A percentile compares a stretch with the other conserved stretches of the same genome.
Evolutionary conservation across 176 grass and related monocot genomes (phyloP).

Genomic region (Oryza glumipatula): DNA sequence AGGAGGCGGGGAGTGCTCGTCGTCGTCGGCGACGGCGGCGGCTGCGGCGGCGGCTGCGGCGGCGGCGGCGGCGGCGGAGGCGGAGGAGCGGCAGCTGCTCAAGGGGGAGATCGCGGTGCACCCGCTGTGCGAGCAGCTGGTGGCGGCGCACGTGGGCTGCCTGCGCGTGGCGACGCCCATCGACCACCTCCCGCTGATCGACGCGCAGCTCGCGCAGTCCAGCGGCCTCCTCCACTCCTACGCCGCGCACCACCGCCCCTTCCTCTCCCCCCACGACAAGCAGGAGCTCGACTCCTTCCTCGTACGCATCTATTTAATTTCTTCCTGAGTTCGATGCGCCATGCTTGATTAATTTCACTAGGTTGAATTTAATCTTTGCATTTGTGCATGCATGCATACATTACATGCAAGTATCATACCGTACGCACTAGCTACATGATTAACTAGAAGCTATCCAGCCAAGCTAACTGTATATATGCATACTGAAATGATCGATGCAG

Average conservation of each 20-base stretch:
- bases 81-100: conserved; percentile 79
- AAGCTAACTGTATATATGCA: neutral
- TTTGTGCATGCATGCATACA: neutral
- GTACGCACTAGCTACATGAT: neutral
- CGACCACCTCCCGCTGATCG: conserved; percentile 94
- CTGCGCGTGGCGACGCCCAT: conserved; percentile 97
- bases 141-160: conserved; percentile 88
- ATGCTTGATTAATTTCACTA: no score
- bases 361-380: neutral
- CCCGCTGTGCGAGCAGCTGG: conserved; percentile 95
- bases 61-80: conserved; percentile 54
- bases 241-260: conserved; percentile 72
- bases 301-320: conserved; percentile 41
- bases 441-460: no score
- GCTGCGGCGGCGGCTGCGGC: conserved; percentile 9
- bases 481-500: conserved; percentile 40
- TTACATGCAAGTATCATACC: neutral
- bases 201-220: conserved; percentile 85
- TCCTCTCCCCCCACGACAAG: conserved; percentile 94
- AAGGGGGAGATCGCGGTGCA: conserved; percentile 98
- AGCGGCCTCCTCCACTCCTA: conserved; percentile 86
- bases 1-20: conserved; percentile 69
- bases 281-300: conserved; percentile 98
- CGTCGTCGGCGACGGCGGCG: conserved; percentile 38
- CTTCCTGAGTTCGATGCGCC: neutral